Evolutionary conservation across 805 yeast species (phyloP), one percentile per base, ranked within the genome.

Genomic region (Ogataea angusta): DNA sequence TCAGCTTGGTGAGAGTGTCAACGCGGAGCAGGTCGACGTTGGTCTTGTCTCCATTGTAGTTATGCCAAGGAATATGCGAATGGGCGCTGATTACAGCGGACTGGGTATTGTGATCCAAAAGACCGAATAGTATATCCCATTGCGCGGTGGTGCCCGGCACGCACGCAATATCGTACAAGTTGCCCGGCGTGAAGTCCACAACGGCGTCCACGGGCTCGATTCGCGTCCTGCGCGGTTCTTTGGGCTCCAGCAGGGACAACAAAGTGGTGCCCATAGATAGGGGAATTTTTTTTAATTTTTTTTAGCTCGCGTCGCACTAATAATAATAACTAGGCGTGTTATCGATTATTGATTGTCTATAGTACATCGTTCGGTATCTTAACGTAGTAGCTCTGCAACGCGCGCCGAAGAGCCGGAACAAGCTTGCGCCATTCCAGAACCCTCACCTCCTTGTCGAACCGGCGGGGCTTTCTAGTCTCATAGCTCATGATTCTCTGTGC

Each of bases 401-500:
- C 86, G 54, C 85, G 70, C 55, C 66, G 70, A 43, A 80, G 65
- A 19, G 85, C 85, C 2, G 82, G 78, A 5, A 68, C 70, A 40
- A 80, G 63, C 45, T 71, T 76, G 36, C 71, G 76, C 85, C 85
- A 80, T 41, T 72, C 68, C 46, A 80, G 58, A 32, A 80, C 78
- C 33, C 85, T 61, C 26, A 80, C 83, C 50, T 78, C 84, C 59
- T 80, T 80, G 53, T 80, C 85, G 59, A 80, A 79, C 1, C 84
- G 84, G 51, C 85, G 66, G 19, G 85, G 86, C 50, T 77, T 78
- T 51, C 84, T 68, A 22, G 68, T 62, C 43, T 75, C 78, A 55
- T 80, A 80, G 14, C 73, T 73, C 83, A 80, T 79, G 17, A 80
- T 79, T 54, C 85, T 66, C 43, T 76, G 76, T 3, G 85, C 85